These are phyloP conservation scores for Trametes elegans DNA, from an alignment of 768 basidiomycete genomes.

Conservation along the genomic window DNA sequence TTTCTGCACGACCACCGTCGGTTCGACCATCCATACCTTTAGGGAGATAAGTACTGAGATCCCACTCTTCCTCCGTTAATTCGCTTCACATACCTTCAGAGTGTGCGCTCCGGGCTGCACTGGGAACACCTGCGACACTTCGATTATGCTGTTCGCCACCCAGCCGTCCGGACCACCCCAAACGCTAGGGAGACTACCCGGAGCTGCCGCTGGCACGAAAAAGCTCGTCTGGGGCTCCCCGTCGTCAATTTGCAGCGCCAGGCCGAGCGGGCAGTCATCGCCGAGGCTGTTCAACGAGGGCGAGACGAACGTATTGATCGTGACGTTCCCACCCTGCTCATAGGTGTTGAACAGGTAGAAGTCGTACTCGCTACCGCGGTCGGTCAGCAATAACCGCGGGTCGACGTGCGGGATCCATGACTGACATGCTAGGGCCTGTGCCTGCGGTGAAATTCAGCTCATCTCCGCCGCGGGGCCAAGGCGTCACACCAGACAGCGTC, in stretches of 20 bases:
- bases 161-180: conserved; percentile 52
- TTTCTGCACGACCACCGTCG: conserved; percentile 59
- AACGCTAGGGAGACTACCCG: conserved; percentile 43
- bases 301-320: conserved; percentile 46
- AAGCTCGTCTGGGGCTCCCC: conserved; percentile 40
- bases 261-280: conserved; percentile 45
- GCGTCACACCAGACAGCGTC: conserved; percentile 59
- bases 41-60: not conserved
- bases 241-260: conserved; percentile 51
- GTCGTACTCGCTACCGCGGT: conserved; percentile 54
- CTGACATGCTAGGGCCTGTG: conserved; percentile 59
- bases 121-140: conserved; percentile 38
- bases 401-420: not conserved
- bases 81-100: conserved; percentile 42
- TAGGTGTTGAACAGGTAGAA: conserved; percentile 59
- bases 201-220: conserved; percentile 45
- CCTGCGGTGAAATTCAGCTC: conserved; percentile 59
- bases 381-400: not conserved
- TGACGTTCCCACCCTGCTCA: conserved; percentile 41
- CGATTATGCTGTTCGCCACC: conserved; percentile 51
- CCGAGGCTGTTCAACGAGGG: conserved; percentile 55
- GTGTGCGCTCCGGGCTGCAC: conserved; percentile 55
- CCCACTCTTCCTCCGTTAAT: not conserved
- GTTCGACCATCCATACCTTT: conserved; percentile 55
- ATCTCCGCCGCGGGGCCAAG: conserved; percentile 49